Evolutionary conservation across 257 asterid genomes (phyloP).

Genomic region (Solanum boliviense): DNA sequence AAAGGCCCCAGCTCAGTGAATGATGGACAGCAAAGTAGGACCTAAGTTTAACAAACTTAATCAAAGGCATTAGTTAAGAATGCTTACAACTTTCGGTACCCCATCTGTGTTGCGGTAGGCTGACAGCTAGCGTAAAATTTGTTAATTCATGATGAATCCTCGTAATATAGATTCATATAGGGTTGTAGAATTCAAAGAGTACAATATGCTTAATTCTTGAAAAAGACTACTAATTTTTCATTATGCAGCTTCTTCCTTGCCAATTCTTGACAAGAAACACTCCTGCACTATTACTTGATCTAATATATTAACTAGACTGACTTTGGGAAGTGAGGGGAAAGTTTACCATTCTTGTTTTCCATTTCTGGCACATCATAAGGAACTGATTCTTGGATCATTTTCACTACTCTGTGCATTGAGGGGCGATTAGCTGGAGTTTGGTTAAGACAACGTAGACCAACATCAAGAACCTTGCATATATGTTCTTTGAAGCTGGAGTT

Average conservation of each 20-base stretch:
- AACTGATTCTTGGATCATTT: constrained; percentile 40
- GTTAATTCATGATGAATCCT: not conserved
- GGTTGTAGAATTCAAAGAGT: not conserved
- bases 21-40: constrained; percentile 3
- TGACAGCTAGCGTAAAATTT: not conserved
- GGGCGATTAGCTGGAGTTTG: constrained; percentile 55
- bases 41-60: not conserved
- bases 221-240: not conserved
- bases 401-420: constrained; percentile 65
- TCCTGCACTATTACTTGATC: not conserved
- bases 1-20: constrained; percentile 5
- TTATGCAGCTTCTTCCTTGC: not conserved
- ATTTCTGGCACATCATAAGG: not conserved
- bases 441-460: constrained; percentile 50
- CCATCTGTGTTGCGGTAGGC: not conserved
- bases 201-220: not conserved
- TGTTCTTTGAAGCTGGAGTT: constrained; percentile 27
- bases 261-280: not conserved
- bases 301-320: not conserved
- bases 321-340: not conserved
- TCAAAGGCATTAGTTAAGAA: not conserved
- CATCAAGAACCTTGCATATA: constrained; percentile 31
- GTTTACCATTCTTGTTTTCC: constrained; percentile 9
- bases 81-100: not conserved
- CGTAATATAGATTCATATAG: not conserved